These are phyloP conservation scores for Rubroboletus pulcherrimus DNA, from an alignment of 768 basidiomycete species.

Conservation along the genomic window DNA sequence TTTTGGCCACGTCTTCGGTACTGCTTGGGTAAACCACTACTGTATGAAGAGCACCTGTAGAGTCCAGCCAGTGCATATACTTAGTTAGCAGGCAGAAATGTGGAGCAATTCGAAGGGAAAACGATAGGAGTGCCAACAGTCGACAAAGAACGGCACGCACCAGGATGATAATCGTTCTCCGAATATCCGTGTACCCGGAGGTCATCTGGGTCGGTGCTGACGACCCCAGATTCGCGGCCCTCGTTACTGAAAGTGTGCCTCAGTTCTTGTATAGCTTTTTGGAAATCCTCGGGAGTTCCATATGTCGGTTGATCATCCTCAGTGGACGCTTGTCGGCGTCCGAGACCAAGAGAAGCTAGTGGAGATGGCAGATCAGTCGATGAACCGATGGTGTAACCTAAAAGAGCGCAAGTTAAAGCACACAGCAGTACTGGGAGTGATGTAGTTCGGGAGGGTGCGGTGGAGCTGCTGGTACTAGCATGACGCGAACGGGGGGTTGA, in stretches of 20 bases:
- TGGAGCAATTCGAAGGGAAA: background rate
- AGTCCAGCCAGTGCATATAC: background rate
- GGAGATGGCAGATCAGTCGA: conserved; percentile 1
- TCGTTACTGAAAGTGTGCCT: conserved; percentile 30
- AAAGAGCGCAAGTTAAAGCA: conserved; percentile 14
- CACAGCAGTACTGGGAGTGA: conserved; percentile 11
- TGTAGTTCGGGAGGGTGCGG: background rate
- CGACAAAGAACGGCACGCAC: conserved; percentile 30
- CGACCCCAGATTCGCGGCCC: conserved; percentile 13
- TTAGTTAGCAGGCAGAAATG: background rate
- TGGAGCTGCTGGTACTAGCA: conserved; percentile 6
- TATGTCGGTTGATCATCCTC: conserved; percentile 33
- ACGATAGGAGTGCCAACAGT: too few species aligned
- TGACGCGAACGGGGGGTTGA: background rate
- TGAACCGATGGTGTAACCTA: conserved; percentile 25
- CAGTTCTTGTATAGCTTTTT: conserved; percentile 50
- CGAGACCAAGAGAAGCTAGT: conserved; percentile 4
- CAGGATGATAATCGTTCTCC: conserved; percentile 46
- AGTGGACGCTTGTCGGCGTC: background rate
- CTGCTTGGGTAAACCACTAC: conserved; percentile 62
- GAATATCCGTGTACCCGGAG: conserved; percentile 55
- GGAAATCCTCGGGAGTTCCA: conserved; percentile 52
- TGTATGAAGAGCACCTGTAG: conserved; percentile 43
- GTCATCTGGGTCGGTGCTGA: conserved; percentile 52
- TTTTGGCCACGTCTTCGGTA: conserved; percentile 79